These are phyloP conservation scores for Salvia miltiorrhiza DNA, from an alignment of 257 asterid genomes.

Conservation along the genomic window DNA sequence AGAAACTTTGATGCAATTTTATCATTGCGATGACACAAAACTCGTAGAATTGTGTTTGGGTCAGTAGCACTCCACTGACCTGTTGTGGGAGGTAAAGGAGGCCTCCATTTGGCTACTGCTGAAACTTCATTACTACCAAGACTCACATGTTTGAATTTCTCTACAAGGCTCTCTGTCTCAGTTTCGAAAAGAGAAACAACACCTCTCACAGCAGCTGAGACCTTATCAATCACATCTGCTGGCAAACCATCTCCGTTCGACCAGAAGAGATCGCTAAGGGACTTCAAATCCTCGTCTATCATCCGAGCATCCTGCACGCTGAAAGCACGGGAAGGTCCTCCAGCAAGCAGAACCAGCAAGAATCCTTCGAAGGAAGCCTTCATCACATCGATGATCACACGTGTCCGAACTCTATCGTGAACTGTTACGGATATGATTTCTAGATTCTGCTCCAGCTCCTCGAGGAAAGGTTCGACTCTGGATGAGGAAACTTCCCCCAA, in stretches of 20 bases:
- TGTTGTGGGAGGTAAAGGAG: slow-evolving; percentile 68
- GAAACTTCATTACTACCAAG: slow-evolving; percentile 33
- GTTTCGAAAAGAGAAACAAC: slow-evolving; percentile 56
- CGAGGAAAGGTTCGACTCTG: slow-evolving; percentile 86
- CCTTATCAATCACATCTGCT: slow-evolving; percentile 66
- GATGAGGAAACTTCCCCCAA: slow-evolving; percentile 61
- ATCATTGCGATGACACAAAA: slow-evolving; percentile 73
- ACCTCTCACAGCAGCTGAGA: slow-evolving; percentile 38
- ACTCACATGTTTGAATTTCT: slow-evolving; percentile 36
- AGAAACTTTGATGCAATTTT: slow-evolving; percentile 67
- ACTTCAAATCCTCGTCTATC: slow-evolving; percentile 73
- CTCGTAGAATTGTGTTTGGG: slow-evolving; percentile 65
- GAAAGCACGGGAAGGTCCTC: slow-evolving; percentile 70
- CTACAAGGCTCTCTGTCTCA: slow-evolving; percentile 52
- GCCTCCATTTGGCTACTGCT: slow-evolving; percentile 43
- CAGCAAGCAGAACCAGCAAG: slow-evolving; percentile 75
- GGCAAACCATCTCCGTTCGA: slow-evolving; percentile 93
- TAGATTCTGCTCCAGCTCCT: slow-evolving; percentile 70
- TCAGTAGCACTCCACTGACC: slow-evolving; percentile 76
- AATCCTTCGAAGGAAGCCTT: slow-evolving; percentile 87
- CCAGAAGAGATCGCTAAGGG: slow-evolving; percentile 78
- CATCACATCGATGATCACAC: slow-evolving; percentile 79
- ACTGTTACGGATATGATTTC: slow-evolving; percentile 71
- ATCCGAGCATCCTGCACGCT: slow-evolving; percentile 47
- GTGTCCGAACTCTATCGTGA: slow-evolving; percentile 81